Percentiles rank a stretch among this genome's conserved stretches.
Conservation (phyloP, 352 stramenopile species). For the Phytophthora meadii region DNA sequence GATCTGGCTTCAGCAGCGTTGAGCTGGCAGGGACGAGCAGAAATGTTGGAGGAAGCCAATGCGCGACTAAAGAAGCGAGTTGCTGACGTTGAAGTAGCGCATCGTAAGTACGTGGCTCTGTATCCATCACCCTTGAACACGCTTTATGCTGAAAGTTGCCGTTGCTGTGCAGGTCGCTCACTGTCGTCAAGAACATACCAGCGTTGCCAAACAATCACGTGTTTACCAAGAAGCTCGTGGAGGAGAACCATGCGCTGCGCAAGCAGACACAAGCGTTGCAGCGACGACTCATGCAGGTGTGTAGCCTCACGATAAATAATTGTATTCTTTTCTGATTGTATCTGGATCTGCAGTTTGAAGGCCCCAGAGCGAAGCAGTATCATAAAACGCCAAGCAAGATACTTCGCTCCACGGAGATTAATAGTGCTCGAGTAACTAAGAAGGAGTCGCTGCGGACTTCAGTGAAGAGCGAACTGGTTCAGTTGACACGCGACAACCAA, state of each 20-base stretch:
- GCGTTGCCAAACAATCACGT: constrained; percentile 68
- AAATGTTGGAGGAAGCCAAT: constrained; percentile 43
- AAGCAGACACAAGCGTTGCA: constrained; percentile 44
- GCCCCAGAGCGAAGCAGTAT: constrained; percentile 14
- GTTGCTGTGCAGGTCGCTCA: constrained; percentile 43
- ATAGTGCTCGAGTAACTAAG: constrained; percentile 1
- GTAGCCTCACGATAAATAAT: not conserved
- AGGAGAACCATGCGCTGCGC: constrained; percentile 62
- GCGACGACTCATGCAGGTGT: constrained; percentile 52
- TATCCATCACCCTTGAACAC: not conserved
- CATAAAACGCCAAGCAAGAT: not conserved
- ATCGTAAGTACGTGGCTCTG: constrained; percentile 40
- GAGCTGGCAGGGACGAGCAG: constrained; percentile 54
- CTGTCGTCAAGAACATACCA: constrained; percentile 62
- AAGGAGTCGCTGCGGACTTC: not conserved
- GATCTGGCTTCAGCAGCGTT: constrained; percentile 36
- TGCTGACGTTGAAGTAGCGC: constrained; percentile 35
- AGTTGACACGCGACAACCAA: not conserved
- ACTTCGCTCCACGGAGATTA: not conserved
- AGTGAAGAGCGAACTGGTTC: too few species aligned
- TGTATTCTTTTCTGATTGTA: constrained; percentile 1
- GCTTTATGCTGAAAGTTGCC: not conserved
- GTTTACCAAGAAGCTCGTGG: constrained; percentile 70
- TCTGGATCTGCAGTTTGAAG: constrained; percentile 22
- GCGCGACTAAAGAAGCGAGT: constrained; percentile 44